Percentiles rank a stretch among this genome's conserved stretches.
Evolutionary conservation across 1,284 basidiomycete species (phyloP).

Genomic region (Ustilago crameri): DNA sequence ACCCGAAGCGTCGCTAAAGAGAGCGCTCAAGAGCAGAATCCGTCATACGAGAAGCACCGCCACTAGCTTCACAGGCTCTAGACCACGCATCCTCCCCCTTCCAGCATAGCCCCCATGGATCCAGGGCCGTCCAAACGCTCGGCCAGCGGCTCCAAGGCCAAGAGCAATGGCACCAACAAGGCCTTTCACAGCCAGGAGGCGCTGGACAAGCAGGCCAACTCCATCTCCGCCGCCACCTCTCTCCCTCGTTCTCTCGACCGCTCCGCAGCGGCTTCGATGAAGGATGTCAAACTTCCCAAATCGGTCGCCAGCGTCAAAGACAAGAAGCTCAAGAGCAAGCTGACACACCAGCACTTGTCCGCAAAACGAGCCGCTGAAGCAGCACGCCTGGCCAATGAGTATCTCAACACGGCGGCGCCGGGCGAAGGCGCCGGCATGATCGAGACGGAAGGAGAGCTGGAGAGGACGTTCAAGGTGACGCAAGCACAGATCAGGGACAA

Average conservation of each 20-base stretch:
- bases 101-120: constrained; percentile 23
- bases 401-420: constrained; percentile 56
- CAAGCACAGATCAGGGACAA: constrained; percentile 81
- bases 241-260: constrained; percentile 61
- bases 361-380: constrained; percentile 59
- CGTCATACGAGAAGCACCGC: no score
- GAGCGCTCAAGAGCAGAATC: no score
- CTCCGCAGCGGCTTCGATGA: constrained; percentile 44
- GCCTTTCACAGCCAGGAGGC: constrained; percentile 51
- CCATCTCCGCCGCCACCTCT: constrained; percentile 58
- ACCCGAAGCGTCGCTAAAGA: no score
- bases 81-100: background rate
- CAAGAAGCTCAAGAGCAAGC: constrained; percentile 65
- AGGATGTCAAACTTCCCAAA: constrained; percentile 59
- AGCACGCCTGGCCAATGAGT: constrained; percentile 62
- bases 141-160: constrained; percentile 17
- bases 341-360: constrained; percentile 58
- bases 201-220: constrained; percentile 55
- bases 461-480: constrained; percentile 86
- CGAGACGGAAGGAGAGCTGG: constrained; percentile 80
- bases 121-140: constrained; percentile 39
- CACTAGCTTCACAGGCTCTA: no score
- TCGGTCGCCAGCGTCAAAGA: constrained; percentile 56
- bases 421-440: constrained; percentile 76
- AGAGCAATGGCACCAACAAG: constrained; percentile 18